A percentile compares a stretch with the other conserved stretches of the same genome.
Evolutionary conservation across 192 early-diverging fungal genomes (phyloP).

Genomic region (Entomortierella beljakovae): DNA sequence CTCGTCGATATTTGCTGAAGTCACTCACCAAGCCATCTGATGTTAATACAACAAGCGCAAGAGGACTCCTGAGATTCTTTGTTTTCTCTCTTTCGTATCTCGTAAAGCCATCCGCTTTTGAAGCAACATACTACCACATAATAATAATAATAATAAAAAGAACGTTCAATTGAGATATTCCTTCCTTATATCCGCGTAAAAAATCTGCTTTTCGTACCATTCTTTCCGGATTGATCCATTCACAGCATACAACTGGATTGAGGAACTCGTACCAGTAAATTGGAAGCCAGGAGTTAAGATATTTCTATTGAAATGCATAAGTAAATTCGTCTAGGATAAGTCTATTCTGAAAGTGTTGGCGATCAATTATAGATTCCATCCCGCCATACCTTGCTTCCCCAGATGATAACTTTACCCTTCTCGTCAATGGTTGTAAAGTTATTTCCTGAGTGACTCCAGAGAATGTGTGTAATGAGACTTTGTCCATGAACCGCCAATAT

Average conservation of each 20-base stretch:
- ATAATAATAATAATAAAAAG: not conserved
- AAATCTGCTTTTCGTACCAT: no score
- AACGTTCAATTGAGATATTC: not conserved
- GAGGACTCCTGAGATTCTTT: conserved; percentile 23
- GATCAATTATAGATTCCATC: not conserved
- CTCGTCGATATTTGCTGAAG: no score
- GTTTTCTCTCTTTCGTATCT: conserved; percentile 42
- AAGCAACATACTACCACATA: conserved; percentile 32
- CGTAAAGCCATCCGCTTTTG: conserved; percentile 32
- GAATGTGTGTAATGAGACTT: conserved; percentile 38
- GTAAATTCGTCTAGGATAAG: not conserved
- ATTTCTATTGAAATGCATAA: conserved; percentile 11
- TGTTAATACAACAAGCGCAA: conserved; percentile 26
- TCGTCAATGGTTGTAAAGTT: conserved; percentile 42
- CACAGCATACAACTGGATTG: conserved; percentile 45
- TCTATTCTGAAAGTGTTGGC: not conserved
- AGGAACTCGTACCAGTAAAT: conserved; percentile 36
- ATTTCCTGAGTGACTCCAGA: conserved; percentile 45
- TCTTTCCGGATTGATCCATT: conserved; percentile 50
- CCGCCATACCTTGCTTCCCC: conserved; percentile 42
- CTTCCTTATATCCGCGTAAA: no score
- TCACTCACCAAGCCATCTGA: conserved; percentile 39
- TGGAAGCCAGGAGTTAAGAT: conserved; percentile 46
- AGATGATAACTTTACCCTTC: conserved; percentile 50
- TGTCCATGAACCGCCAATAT: conserved; percentile 44